These are phyloP conservation scores for Diaporthe sp. DNA, from an alignment of 2,329 filamentous ascomycete species.

Conservation along the genomic window DNA sequence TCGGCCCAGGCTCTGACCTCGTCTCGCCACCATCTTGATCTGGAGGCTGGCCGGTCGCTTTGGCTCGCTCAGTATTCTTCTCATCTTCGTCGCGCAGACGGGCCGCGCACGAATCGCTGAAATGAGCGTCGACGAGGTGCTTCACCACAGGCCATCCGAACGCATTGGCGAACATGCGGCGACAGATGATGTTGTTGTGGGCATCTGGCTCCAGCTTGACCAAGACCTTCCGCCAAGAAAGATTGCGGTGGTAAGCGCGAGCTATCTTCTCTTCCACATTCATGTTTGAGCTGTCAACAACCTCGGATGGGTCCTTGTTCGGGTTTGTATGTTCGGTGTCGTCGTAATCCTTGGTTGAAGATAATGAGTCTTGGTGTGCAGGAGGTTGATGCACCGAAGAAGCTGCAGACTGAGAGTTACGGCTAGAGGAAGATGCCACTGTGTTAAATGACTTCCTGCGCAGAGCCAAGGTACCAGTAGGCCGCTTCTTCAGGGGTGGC, in stretches of 20 bases:
- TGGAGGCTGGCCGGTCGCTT: constrained; percentile 65
- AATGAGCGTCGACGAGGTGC: constrained; percentile 94
- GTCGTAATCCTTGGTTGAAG: constrained; percentile 62
- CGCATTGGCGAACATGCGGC: constrained; percentile 95
- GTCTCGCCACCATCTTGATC: constrained; percentile 75
- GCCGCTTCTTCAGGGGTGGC: constrained; percentile 72
- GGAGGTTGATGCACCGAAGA: constrained; percentile 49
- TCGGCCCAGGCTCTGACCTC: constrained; percentile 45
- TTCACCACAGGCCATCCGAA: constrained; percentile 98
- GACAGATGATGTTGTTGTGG: constrained; percentile 98
- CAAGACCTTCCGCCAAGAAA: constrained; percentile 96
- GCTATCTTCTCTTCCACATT: constrained; percentile 98
- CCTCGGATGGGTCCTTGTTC: constrained; percentile 55
- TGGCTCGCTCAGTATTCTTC: constrained; percentile 74
- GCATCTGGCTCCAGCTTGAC: constrained; percentile 96
- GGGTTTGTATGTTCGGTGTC: constrained; percentile 60
- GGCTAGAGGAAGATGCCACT: constrained; percentile 29
- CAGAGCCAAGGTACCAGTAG: constrained; percentile 47
- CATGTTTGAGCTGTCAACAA: constrained; percentile 75
- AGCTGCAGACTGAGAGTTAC: constrained; percentile 41
- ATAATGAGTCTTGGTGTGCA: constrained; percentile 54
- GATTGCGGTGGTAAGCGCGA: constrained; percentile 88
- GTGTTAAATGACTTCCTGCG: constrained; percentile 43
- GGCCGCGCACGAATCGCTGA: constrained; percentile 78
- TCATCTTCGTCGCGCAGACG: constrained; percentile 75